Conservation (phyloP, 208 protist genomes). For the Acanthamoeba divionensis region DNA sequence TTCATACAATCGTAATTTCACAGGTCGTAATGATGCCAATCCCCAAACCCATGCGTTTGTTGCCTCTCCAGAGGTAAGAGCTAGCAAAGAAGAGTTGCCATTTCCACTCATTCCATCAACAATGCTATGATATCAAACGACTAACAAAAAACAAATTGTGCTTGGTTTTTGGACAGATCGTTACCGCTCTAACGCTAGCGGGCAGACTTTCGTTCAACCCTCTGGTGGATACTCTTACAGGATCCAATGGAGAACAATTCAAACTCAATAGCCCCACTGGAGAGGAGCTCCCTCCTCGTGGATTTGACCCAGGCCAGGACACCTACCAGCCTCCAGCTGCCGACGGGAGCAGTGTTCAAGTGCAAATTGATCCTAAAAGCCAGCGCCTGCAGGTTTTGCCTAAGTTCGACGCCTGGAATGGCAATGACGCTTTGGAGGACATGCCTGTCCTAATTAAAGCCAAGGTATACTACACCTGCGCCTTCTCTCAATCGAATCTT, state of each 20-base stretch:
- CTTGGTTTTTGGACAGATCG: slow-evolving; percentile 54
- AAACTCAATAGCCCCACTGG: slow-evolving; percentile 75
- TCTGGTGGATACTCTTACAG: slow-evolving; percentile 72
- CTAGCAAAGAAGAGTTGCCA: no score
- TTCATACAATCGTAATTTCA: slow-evolving; percentile 90
- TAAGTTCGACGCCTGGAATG: slow-evolving; percentile 79
- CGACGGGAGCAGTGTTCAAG: slow-evolving; percentile 58
- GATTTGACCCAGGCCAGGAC: slow-evolving; percentile 75
- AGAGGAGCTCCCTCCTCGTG: slow-evolving; percentile 71
- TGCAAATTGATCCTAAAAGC: slow-evolving; percentile 74
- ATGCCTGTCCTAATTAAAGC: slow-evolving; percentile 69
- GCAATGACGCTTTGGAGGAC: slow-evolving; percentile 45
- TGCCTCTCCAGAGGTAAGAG: slow-evolving; percentile 81
- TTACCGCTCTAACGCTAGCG: slow-evolving; percentile 81
- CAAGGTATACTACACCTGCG: no score
- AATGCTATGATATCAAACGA: slow-evolving; percentile 53
- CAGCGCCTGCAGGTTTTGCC: slow-evolving; percentile 75
- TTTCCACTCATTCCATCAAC: slow-evolving; percentile 47
- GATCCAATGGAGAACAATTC: slow-evolving; percentile 72
- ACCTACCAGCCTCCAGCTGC: slow-evolving; percentile 75
- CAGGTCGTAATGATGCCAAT: slow-evolving; percentile 84
- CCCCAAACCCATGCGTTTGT: slow-evolving; percentile 86
- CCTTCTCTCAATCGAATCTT: no score
- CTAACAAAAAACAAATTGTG: no score
- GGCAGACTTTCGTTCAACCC: slow-evolving; percentile 84